Evolutionary conservation across 163 green algal species (phyloP).

Genomic region (Dunaliella salina): DNA sequence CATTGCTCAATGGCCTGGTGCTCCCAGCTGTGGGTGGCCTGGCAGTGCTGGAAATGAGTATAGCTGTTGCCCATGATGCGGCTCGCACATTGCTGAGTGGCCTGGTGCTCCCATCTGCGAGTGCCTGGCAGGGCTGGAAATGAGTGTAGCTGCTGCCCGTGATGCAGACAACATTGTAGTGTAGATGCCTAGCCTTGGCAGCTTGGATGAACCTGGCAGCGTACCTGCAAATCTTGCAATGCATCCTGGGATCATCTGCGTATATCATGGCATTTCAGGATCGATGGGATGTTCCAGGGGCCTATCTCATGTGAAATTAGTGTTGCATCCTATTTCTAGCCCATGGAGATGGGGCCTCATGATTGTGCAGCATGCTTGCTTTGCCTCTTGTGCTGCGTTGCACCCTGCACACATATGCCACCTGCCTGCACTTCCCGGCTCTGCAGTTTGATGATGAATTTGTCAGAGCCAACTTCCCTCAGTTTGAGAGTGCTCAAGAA

Average conservation of each 20-base stretch:
- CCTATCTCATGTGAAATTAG: not conserved
- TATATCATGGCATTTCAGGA: not conserved
- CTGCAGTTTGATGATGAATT: slow-evolving; percentile 38
- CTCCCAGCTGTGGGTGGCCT: no score
- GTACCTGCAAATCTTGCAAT: no score
- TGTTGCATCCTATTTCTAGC: not conserved
- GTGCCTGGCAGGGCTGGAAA: not conserved
- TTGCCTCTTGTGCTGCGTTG: not conserved
- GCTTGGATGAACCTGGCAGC: no score
- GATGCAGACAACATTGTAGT: no score
- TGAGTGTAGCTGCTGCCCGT: no score
- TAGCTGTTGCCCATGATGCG: not conserved
- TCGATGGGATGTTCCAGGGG: not conserved
- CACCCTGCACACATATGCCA: no score
- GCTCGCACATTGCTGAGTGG: slow-evolving; percentile 11
- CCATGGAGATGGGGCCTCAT: not conserved
- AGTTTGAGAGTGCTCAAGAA: slow-evolving; percentile 29
- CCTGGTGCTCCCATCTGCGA: slow-evolving; percentile 20
- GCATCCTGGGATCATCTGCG: not conserved
- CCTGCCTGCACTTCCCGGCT: not conserved
- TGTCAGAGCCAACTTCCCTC: slow-evolving; percentile 21
- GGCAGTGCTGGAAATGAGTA: no score
- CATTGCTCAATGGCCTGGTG: no score
- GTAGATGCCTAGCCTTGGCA: no score
- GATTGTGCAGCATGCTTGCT: not conserved